These are phyloP conservation scores for Nannizzia gypsea DNA, from an alignment of 2,329 filamentous ascomycete genomes.

Conservation along the genomic window DNA sequence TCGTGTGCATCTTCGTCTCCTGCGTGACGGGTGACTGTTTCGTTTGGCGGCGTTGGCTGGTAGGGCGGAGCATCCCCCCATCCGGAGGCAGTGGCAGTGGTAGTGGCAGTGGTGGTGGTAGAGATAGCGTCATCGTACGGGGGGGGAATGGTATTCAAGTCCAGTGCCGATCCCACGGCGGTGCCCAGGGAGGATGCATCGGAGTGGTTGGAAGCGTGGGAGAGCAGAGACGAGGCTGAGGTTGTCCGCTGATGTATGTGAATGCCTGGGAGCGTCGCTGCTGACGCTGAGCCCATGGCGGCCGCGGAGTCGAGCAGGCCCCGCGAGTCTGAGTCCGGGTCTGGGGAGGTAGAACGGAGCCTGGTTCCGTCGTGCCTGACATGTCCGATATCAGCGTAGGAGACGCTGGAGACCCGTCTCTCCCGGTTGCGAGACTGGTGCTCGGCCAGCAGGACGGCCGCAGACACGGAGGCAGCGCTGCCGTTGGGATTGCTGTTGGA, in stretches of 20 bases:
- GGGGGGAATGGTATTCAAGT: conserved; percentile 25
- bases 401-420: conserved; percentile 37
- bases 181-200: conserved; percentile 23
- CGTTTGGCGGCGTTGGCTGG: conserved; percentile 3
- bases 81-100: conserved; percentile 14
- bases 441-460: conserved; percentile 32
- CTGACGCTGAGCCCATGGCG: conserved; percentile 22
- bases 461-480: conserved; percentile 24
- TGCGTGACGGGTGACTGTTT: neutral
- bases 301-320: conserved; percentile 33
- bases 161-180: conserved; percentile 18
- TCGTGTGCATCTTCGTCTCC: neutral
- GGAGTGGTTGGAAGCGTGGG: conserved; percentile 20
- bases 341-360: conserved; percentile 35
- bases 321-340: conserved; percentile 37
- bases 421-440: conserved; percentile 35
- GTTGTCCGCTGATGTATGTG: conserved; percentile 22
- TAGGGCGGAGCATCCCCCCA: conserved; percentile 37
- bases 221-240: conserved; percentile 27
- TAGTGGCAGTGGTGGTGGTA: too few species aligned
- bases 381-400: conserved; percentile 37
- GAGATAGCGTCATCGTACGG: conserved; percentile 25
- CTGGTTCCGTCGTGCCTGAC: conserved; percentile 40
- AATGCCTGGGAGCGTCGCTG: too few species aligned
- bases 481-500: conserved; percentile 24